Evolutionary conservation across 176 grass and related monocot genomes (phyloP).

Genomic region (Oryza australiensis): DNA sequence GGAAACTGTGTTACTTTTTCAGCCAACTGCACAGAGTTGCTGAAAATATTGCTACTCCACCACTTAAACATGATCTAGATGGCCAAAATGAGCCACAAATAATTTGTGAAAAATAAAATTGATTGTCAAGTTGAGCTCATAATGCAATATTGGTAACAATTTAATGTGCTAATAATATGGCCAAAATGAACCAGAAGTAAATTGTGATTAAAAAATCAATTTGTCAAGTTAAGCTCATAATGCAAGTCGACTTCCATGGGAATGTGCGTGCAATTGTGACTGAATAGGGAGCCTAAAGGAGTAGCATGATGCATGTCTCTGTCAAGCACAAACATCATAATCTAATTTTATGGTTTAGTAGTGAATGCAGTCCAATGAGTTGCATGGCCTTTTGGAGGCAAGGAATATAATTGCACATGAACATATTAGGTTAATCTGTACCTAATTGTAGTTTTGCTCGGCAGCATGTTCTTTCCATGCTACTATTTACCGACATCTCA

Average conservation of each 20-base stretch:
- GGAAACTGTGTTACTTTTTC: not conserved
- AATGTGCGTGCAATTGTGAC: constrained; percentile 26
- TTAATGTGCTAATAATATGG: too few relatives aligned
- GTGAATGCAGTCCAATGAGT: constrained; percentile 24
- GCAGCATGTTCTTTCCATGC: not conserved
- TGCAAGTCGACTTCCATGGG: constrained; percentile 13
- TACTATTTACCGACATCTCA: not conserved
- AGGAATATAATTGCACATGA: constrained; percentile 55
- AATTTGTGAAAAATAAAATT: not conserved
- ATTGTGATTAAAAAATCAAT: not conserved
- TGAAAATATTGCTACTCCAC: not conserved
- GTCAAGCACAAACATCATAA: constrained; percentile 39
- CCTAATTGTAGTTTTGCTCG: not conserved
- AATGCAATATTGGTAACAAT: not conserved
- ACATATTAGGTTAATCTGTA: constrained; percentile 40
- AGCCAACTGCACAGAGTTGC: not conserved
- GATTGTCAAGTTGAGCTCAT: not conserved
- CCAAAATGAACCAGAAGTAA: not conserved
- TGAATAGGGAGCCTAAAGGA: constrained; percentile 11
- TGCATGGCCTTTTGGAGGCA: constrained; percentile 64
- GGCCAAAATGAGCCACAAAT: not conserved
- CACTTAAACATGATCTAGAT: not conserved
- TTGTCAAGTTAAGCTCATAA: not conserved
- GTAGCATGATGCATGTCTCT: constrained; percentile 30
- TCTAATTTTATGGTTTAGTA: constrained; percentile 45